Evolutionary conservation across 108 stramenopile species (phyloP), one percentile per base, ranked within the genome.

Genomic region (Licmophora abbreviata): DNA sequence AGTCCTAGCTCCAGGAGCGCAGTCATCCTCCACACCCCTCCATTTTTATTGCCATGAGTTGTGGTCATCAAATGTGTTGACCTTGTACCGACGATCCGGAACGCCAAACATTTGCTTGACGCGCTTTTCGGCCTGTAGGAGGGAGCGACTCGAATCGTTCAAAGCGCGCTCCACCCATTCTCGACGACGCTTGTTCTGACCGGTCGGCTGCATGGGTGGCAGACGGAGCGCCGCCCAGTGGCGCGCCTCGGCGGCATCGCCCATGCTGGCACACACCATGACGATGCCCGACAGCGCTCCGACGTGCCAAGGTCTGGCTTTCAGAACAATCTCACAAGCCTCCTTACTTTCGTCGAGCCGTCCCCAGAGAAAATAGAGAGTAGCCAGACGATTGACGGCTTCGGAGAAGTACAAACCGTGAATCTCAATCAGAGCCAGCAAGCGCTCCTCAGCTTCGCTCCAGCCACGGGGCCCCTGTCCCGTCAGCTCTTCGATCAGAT

Each of bases 241-340:
- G 15, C 65, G 58, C 10, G 73, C 79, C 14, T 48, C 56, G 0
- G 54, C 53, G 29, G 42, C 23, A 56, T 87, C 79, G 14, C 59
- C 62, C 58, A 80, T 32, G 4, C 53, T 50, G 1, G 68, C 44
- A 52, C 69, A 82, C 7, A 84, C 70, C 64, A 82, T 64, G 44
- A 84, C 77, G 29, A 92, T 70, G 4, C 78, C 77, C 0, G 69
- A 71, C 29, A 92, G 60, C 8, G 89, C 89, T 21, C 85, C 89
- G 41, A 92, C 65, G 40, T 92, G 89, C 79, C 83, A 84, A 0
- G 85, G 85, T 33, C 87, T 92, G 21, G 74, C 46, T 17, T 52
- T 37, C 25, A 92, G 43, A 20, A 92, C 79, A 23, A 70, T 34
- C 48, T 81, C 59, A 37, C 77, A 77, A 44, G 81, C 56, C 27